Evolutionary conservation across 164 flowering plant genomes (phyloP).

Genomic region (Piper betle): DNA sequence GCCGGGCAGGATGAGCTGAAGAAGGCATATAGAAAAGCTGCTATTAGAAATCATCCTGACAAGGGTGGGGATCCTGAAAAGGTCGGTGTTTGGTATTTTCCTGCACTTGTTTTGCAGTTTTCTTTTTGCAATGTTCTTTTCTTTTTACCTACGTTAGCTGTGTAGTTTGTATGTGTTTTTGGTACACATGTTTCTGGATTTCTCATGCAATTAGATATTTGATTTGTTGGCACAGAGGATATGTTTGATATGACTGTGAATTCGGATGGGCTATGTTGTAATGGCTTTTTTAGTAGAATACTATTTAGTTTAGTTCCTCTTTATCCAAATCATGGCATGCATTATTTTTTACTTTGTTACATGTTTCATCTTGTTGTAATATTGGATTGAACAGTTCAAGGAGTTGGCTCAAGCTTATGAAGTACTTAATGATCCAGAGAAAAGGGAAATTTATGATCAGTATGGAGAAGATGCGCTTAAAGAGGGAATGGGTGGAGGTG

Average conservation of each 20-base stretch:
- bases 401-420: conserved; percentile 60
- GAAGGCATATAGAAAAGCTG: conserved; percentile 52
- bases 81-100: conserved; percentile 12
- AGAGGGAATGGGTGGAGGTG: conserved; percentile 56
- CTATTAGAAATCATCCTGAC: conserved; percentile 56
- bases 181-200: too few relatives aligned
- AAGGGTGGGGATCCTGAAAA: conserved; percentile 62
- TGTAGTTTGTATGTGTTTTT: background rate
- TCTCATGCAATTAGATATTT: background rate
- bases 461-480: conserved; percentile 68
- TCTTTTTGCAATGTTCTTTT: too few relatives aligned
- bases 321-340: background rate
- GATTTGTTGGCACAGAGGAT: background rate
- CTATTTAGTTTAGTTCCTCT: too few relatives aligned
- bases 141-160: background rate
- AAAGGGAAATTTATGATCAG: conserved; percentile 50
- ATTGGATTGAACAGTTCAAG: conserved; percentile 31
- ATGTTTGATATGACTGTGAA: background rate
- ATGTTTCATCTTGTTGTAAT: background rate
- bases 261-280: background rate
- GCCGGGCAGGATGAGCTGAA: conserved; percentile 42
- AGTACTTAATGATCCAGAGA: conserved; percentile 54
- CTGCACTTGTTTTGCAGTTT: background rate
- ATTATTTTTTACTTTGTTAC: background rate
- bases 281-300: too few relatives aligned